Percentiles rank a stretch among this genome's conserved stretches.
These are phyloP conservation scores for Mortierella claussenii DNA, from an alignment of 192 early-diverging fungal genomes.

Conservation along the genomic window DNA sequence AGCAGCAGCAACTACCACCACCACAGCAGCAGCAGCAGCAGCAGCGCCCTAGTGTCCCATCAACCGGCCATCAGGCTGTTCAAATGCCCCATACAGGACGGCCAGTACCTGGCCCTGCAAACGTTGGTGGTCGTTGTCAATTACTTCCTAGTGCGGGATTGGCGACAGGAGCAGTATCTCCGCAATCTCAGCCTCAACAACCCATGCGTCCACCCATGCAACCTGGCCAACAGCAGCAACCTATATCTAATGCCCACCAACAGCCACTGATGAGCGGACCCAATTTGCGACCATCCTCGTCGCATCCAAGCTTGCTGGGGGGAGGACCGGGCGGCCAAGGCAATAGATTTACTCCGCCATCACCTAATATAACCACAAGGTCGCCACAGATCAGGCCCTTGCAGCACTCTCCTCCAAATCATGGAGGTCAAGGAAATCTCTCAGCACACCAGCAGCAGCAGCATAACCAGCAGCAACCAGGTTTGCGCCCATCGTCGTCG, in stretches of 20 bases:
- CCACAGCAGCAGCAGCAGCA: slow-evolving; percentile 31
- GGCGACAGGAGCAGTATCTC: no score
- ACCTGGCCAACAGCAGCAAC: slow-evolving; percentile 13
- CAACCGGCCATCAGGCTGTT: slow-evolving; percentile 23
- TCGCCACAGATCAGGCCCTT: slow-evolving; percentile 44
- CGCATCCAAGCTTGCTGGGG: slow-evolving; percentile 29
- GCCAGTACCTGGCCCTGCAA: slow-evolving; percentile 2
- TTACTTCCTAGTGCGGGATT: slow-evolving; percentile 4
- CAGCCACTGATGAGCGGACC: slow-evolving; percentile 10
- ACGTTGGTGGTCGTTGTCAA: slow-evolving; percentile 24
- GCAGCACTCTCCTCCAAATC: slow-evolving; percentile 14
- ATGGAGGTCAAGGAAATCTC: slow-evolving; percentile 7
- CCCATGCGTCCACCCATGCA: slow-evolving; percentile 27
- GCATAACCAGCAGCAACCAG: slow-evolving; percentile 8
- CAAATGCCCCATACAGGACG: slow-evolving; percentile 19
- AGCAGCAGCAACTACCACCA: no score
- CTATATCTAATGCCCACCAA: neutral
- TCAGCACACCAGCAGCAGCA: slow-evolving; percentile 9
- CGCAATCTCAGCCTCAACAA: slow-evolving; percentile 24
- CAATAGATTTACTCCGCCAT: slow-evolving; percentile 35
- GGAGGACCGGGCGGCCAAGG: neutral
- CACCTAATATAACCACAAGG: slow-evolving; percentile 8
- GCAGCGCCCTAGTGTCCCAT: slow-evolving; percentile 17
- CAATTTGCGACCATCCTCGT: slow-evolving; percentile 25
- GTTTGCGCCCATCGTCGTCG: slow-evolving; percentile 21